These are phyloP conservation scores for Ambrosiella cleistominuta DNA, from an alignment of 2,329 filamentous ascomycete species.

Conservation along the genomic window DNA sequence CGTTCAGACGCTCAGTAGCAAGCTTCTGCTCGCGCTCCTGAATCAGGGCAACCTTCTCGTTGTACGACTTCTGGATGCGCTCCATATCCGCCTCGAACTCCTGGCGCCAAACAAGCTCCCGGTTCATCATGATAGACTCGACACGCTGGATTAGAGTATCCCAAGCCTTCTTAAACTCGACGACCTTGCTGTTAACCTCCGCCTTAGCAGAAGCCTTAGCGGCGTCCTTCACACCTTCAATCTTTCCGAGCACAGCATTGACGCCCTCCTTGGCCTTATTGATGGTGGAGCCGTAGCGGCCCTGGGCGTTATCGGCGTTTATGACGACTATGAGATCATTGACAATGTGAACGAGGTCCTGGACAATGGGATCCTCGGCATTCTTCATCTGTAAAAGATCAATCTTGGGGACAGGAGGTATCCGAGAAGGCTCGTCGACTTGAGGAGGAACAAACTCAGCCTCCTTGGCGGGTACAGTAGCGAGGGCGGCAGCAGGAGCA, in stretches of 20 bases:
- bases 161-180: slow-evolving; percentile 73
- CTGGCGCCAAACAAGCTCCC: slow-evolving; percentile 67
- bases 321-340: slow-evolving; percentile 92
- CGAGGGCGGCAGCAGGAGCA: slow-evolving; percentile 16
- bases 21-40: slow-evolving; percentile 64
- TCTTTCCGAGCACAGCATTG: slow-evolving; percentile 58
- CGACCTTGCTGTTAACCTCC: slow-evolving; percentile 52
- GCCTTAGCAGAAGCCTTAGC: slow-evolving; percentile 55
- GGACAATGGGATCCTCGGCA: slow-evolving; percentile 70
- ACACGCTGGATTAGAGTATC: slow-evolving; percentile 78
- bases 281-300: slow-evolving; percentile 62
- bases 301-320: slow-evolving; percentile 66
- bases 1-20: slow-evolving; percentile 66
- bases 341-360: slow-evolving; percentile 84
- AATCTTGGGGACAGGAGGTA: slow-evolving; percentile 50
- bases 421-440: slow-evolving; percentile 47
- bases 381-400: slow-evolving; percentile 60
- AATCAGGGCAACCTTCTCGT: slow-evolving; percentile 61
- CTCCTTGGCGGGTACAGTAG: slow-evolving; percentile 13
- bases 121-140: slow-evolving; percentile 61
- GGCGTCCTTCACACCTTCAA: slow-evolving; percentile 52
- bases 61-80: slow-evolving; percentile 59
- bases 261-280: slow-evolving; percentile 75
- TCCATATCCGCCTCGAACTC: slow-evolving; percentile 80
- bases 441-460: slow-evolving; percentile 36